Percentiles rank a stretch among this genome's conserved stretches.
Evolutionary conservation across 495 filamentous ascomycete genomes (phyloP).

Genomic region (Xylaria intraflava): DNA sequence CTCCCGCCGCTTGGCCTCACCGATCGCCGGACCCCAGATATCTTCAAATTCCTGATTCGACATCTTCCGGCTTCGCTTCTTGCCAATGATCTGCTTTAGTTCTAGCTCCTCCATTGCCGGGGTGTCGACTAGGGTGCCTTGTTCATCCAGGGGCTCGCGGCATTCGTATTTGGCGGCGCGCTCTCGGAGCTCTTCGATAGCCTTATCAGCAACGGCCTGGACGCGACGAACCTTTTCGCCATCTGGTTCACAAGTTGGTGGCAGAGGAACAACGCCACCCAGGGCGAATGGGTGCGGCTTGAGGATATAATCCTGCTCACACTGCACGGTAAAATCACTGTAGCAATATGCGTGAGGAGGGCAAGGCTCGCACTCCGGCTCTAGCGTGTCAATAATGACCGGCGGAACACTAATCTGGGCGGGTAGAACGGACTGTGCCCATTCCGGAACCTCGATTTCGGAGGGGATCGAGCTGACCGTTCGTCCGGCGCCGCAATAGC

Average conservation of each 20-base stretch:
- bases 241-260: conserved; percentile 93
- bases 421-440: conserved; percentile 30
- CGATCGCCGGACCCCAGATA: conserved; percentile 79
- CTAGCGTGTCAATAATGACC: conserved; percentile 57
- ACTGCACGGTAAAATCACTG: conserved; percentile 63
- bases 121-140: conserved; percentile 50
- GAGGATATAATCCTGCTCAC: conserved; percentile 81
- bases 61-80: conserved; percentile 72
- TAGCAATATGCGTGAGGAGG: conserved; percentile 89
- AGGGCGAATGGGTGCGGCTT: conserved; percentile 78
- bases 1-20: conserved; percentile 73
- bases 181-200: conserved; percentile 80
- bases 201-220: conserved; percentile 78
- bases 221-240: conserved; percentile 84
- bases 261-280: conserved; percentile 71
- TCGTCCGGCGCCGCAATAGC: conserved; percentile 82
- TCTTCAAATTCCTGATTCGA: conserved; percentile 85
- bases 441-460: conserved; percentile 39
- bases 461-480: conserved; percentile 35
- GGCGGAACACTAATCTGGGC: conserved; percentile 45
- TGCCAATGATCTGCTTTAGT: conserved; percentile 65
- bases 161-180: conserved; percentile 86
- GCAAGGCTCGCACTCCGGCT: conserved; percentile 86
- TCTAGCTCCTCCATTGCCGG: conserved; percentile 67
- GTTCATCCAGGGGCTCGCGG: conserved; percentile 60